Evolutionary conservation across 371 early-diverging fungal species (phyloP), one percentile per base, ranked within the genome.

Genomic region (Mucor circinelloides): DNA sequence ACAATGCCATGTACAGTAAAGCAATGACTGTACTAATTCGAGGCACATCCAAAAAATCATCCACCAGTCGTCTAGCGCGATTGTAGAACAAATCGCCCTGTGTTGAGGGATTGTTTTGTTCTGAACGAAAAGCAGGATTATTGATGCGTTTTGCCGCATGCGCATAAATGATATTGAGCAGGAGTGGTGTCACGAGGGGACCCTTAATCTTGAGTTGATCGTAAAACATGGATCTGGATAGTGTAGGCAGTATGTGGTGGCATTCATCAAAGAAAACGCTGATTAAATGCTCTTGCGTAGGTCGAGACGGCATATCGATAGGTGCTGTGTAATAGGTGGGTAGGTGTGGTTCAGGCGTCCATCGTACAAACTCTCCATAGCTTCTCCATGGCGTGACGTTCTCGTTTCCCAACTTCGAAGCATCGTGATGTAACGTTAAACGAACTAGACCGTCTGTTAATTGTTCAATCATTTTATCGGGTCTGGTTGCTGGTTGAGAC

Each of bases 21-120:
- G 82, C 80, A 54, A 82, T 76, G 4, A 82, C 81, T 0, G 85
- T 85, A 42, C 78, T 76, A 19, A 81, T 63, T 6, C 85, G 77
- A 30, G 85, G 82, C 0, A 70, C 73, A 63, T 82, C 85, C 67
- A 85, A 34, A 48, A 81, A 82, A 54, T 81, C 82, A 38, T 81
- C 85, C 9, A 85, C 66, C 17, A 84, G 60, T 6, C 67, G 65
- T 36, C 72, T 50, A 19, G 84, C 82, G 9, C 84, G 74, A 13
- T 80, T 61, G 62, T 79, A 84, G 66, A 74, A 78, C 7, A 76
- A 21, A 50, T 78, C 74, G 9, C 72, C 66, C 57, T 78, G 73
- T 13, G 66, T 68, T 13, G 63, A 30, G 30, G 75, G 68, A 32
- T 62, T 60, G 9, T 66, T 38, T 3, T 72, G 65, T 21, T 70